These are phyloP conservation scores for Eucalyptus viminalis DNA, from an alignment of 345 rosid species.

Conservation along the genomic window DNA sequence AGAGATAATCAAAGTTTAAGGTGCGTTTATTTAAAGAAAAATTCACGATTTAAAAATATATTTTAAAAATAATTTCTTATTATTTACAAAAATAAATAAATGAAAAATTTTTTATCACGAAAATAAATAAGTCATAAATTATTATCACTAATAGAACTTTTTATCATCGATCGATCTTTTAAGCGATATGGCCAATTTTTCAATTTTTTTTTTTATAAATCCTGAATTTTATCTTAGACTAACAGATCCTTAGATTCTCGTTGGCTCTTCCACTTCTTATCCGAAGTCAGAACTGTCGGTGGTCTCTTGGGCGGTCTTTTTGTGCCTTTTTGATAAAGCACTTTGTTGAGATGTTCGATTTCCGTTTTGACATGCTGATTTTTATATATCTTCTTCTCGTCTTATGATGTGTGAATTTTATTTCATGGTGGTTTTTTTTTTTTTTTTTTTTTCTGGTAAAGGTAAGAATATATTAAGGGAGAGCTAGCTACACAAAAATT, in stretches of 20 bases:
- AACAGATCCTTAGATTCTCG: no score
- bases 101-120: no score
- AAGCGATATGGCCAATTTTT: no score
- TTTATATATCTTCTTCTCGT: background rate
- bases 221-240: no score
- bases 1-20: background rate
- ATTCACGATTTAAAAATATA: background rate
- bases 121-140: background rate
- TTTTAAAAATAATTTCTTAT: no score
- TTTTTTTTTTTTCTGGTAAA: no score
- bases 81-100: rapidly evolving
- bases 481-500: no score
- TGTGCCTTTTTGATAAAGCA: background rate
- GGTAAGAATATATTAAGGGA: no score
- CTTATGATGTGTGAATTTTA: background rate
- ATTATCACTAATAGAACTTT: no score
- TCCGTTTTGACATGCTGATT: background rate
- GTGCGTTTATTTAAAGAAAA: background rate
- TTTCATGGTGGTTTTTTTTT: background rate
- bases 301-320: background rate
- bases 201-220: no score
- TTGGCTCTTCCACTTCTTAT: background rate
- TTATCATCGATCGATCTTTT: no score
- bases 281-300: background rate
- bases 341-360: background rate